Percentiles rank a stretch among this genome's conserved stretches.
These are phyloP conservation scores for Usnea hakonensis DNA, from an alignment of 495 filamentous ascomycete species.

Conservation along the genomic window DNA sequence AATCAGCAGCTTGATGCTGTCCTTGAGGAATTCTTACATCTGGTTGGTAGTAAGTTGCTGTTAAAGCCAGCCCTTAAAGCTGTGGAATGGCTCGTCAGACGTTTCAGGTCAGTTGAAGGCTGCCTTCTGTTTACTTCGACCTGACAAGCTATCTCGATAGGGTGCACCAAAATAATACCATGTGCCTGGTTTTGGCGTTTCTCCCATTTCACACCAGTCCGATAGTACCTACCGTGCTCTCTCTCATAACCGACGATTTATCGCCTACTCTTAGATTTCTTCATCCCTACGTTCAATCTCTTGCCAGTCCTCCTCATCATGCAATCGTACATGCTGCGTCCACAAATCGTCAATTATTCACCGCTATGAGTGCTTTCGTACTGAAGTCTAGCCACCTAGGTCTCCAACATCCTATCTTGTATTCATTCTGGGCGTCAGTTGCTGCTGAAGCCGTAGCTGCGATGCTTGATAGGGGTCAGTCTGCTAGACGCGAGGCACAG, in stretches of 20 bases:
- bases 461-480: slow-evolving; percentile 66
- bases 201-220: slow-evolving; percentile 83
- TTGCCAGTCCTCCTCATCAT: slow-evolving; percentile 66
- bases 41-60: slow-evolving; percentile 66
- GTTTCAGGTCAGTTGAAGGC: slow-evolving; percentile 62
- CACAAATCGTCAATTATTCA: slow-evolving; percentile 61
- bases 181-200: slow-evolving; percentile 72
- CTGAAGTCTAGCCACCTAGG: slow-evolving; percentile 56
- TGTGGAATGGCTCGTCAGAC: slow-evolving; percentile 86
- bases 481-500: slow-evolving; percentile 59
- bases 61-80: slow-evolving; percentile 82
- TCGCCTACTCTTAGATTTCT: slow-evolving; percentile 75
- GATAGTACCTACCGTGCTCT: slow-evolving; percentile 71
- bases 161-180: slow-evolving; percentile 83
- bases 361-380: slow-evolving; percentile 64
- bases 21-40: slow-evolving; percentile 70
- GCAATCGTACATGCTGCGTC: slow-evolving; percentile 72
- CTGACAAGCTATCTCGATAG: slow-evolving; percentile 39
- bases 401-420: slow-evolving; percentile 63
- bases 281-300: slow-evolving; percentile 68
- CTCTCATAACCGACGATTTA: slow-evolving; percentile 66
- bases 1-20: slow-evolving; percentile 72
- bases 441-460: slow-evolving; percentile 71
- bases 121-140: not conserved
- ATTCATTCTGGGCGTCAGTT: slow-evolving; percentile 83